These are phyloP conservation scores for Colletotrichum scovillei DNA, from an alignment of 2,329 filamentous ascomycete genomes.

Conservation along the genomic window DNA sequence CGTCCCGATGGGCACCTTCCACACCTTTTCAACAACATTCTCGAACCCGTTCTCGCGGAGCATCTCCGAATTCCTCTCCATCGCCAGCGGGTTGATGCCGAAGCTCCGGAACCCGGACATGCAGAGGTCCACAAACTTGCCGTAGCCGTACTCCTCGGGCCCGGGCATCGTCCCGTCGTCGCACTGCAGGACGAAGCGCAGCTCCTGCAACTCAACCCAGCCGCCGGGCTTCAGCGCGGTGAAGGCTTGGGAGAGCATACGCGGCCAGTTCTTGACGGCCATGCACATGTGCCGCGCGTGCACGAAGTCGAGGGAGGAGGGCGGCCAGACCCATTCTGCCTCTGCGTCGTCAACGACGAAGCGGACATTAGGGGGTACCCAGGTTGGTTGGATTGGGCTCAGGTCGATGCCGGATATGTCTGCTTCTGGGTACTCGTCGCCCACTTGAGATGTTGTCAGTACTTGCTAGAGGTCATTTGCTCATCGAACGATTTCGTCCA, in stretches of 20 bases:
- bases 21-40: constrained; percentile 33
- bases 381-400: constrained; percentile 51
- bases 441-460: constrained; percentile 39
- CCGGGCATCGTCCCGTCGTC: constrained; percentile 52
- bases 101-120: constrained; percentile 56
- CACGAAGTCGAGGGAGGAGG: constrained; percentile 41
- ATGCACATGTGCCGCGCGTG: constrained; percentile 53
- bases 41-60: constrained; percentile 47
- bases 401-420: constrained; percentile 53
- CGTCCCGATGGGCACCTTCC: constrained; percentile 39
- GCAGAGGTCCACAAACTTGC: constrained; percentile 66
- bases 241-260: constrained; percentile 45
- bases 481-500: background rate
- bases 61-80: constrained; percentile 61
- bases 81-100: constrained; percentile 61
- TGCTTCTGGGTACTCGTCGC: constrained; percentile 50
- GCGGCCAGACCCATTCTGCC: constrained; percentile 42
- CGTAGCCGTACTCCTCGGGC: constrained; percentile 52
- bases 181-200: constrained; percentile 51
- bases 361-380: constrained; percentile 52
- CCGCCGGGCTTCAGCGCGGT: constrained; percentile 54
- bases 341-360: constrained; percentile 51
- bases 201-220: constrained; percentile 59
- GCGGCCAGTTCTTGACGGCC: constrained; percentile 46
- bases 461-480: background rate